These are phyloP conservation scores for Echium plantagineum DNA, from an alignment of 257 asterid genomes.

Conservation along the genomic window DNA sequence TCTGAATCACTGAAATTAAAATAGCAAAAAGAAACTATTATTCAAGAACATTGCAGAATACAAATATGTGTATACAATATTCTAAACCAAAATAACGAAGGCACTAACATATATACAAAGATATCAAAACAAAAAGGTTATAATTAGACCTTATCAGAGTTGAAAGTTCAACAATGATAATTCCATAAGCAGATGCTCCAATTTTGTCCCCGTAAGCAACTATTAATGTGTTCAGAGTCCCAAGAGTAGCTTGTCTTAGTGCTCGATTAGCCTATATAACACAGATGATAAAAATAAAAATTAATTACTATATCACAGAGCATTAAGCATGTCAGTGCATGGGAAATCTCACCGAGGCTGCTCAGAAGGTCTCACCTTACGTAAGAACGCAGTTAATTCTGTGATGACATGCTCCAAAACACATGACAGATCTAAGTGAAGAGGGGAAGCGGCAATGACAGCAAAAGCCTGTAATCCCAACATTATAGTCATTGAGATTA, in stretches of 20 bases:
- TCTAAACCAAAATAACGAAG: conserved; percentile 3
- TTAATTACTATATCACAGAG: neutral
- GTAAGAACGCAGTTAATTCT: conserved; percentile 88
- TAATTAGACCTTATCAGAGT: conserved; percentile 73
- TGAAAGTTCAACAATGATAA: conserved; percentile 88
- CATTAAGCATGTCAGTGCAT: neutral
- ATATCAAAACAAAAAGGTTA: neutral
- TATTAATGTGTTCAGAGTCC: conserved; percentile 80
- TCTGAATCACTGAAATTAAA: conserved; percentile 72
- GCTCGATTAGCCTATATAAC: conserved; percentile 83
- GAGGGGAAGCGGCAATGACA: conserved; percentile 88
- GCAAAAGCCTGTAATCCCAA: conserved; percentile 67
- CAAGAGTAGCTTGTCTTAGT: conserved; percentile 87
- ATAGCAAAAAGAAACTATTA: conserved; percentile 1
- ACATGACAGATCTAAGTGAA: conserved; percentile 83
- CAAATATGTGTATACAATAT: conserved; percentile 2
- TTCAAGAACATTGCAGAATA: conserved; percentile 1
- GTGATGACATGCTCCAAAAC: conserved; percentile 81
- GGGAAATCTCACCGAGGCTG: neutral
- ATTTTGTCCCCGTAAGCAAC: conserved; percentile 92
- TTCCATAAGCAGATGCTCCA: conserved; percentile 86
- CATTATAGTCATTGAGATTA: conserved; percentile 6
- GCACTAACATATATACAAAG: conserved; percentile 1
- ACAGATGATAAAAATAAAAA: conserved; percentile 16
- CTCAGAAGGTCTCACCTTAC: conserved; percentile 40